Base-by-base conservation (phyloP, 257 asterid genomes). In the Henckelia pumila region DNA sequence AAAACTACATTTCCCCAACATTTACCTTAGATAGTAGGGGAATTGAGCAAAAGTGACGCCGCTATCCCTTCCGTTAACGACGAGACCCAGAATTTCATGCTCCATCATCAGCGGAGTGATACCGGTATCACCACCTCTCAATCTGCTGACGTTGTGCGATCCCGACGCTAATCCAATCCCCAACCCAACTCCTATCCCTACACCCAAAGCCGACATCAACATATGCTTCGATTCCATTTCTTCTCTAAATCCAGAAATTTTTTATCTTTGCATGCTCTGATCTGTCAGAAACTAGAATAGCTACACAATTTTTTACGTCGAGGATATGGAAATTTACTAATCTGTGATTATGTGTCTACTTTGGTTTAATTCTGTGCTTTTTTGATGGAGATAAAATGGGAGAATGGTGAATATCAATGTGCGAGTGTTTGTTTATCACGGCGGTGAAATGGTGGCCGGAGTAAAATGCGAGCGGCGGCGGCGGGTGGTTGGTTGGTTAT, bases 151-250 rank as follows among this genome's bases (percentile, higher is more conserved):
- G 14, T 84, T 79, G 57, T 81, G 89, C 10, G 80, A 56, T 65
- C 97, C 88, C 59, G 95, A 80, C 25, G 95, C 95, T 84, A 88
- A 75, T 65, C 92, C 97, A 23, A 86, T 57, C 52, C 95, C 96
- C 19, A 89, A 85, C 23, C 92, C 97, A 0, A 87, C 91, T 53
- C 95, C 92, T 57, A 89, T 79, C 22, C 95, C 97, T 56, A 90
- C 92, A 0, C 94, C 83, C 47, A 89, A 63, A 2, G 93, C 95
- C 49, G 96, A 89, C 88, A 90, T 77, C 78, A 86, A 56, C 81
- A 90, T 62, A 64, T 80, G 83, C 81, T 80, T 90, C 73, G 87
- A 81, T 30, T 86, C 95, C 96, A 90, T 90, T 24, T 64, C 78
- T 66, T 24, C 82, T 64, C 67, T 24, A 10, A 3, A 60, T 33